Evolutionary conservation across 169 alveolate genomes (phyloP), one percentile per base, ranked within the genome.

Genomic region (Besnoitia besnoiti): DNA sequence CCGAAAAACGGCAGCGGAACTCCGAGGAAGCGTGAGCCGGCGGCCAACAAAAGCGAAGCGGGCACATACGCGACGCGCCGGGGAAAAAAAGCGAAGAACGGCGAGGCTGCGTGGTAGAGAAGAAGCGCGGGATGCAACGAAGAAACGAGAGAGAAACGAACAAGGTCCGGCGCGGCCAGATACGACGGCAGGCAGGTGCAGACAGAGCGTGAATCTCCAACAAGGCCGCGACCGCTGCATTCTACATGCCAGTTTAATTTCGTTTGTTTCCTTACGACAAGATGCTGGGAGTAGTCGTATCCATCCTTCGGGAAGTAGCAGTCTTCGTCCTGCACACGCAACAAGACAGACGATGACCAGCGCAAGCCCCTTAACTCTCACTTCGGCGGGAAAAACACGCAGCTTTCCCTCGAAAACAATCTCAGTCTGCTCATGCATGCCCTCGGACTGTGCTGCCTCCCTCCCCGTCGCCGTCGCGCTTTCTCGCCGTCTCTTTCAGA

Each of bases 261-360:
- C 44, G 19, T 3, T 30, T 7, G 4, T 67, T 7, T 21, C n/a
- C 93, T 75, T 59, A 76, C 93, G 30, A 90, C 88, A 39, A 90
- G 62, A 42, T 90, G 93, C 82, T 90, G 93, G n/a, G 88, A 47
- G 93, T 90, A 90, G 85, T 90, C 90, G 47, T 90, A 90, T 24
- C 93, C 93, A 75, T 90, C 93, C 73, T 80, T 84, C 24, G 93
- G 93, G 39, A 90, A 90, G 73, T 90, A 90, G 89, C 93, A 90
- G 51, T 90, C 93, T n/a, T 75, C 93, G 33, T 42, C 55, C 90
- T 90, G 40, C 55, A 39, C 37, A 75, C 47, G 50, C 19, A 40
- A 30, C 12, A 55, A 55, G 24, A n/a, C n/a, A 55, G 24, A n/a
- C n/a, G n/a, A n/a, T n/a, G n/a, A n/a, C n/a, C n/a, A n/a, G n/a